Evolutionary conservation across 352 stramenopile genomes (phyloP).

Genomic region (Globisporangium alternatum): DNA sequence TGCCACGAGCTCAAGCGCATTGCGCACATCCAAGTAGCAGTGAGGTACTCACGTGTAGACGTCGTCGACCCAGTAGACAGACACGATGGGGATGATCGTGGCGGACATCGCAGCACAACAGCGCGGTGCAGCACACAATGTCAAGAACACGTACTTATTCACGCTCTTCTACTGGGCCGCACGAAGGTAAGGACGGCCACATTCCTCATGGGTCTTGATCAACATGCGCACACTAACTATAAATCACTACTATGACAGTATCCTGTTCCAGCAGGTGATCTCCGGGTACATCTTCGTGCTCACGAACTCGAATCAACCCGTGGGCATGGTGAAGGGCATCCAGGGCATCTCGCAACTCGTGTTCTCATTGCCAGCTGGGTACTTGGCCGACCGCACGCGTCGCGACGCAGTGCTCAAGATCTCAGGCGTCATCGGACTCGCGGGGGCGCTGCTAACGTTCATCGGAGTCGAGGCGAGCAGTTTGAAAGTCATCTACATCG

Average conservation of each 20-base stretch:
- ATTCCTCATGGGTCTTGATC: background rate
- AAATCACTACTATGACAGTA: slow-evolving; percentile 21
- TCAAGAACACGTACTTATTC: slow-evolving; percentile 65
- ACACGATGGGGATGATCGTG: background rate
- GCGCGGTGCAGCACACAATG: slow-evolving; percentile 33
- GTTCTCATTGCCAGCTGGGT: slow-evolving; percentile 65
- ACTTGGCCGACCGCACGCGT: slow-evolving; percentile 64
- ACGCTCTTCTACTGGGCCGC: slow-evolving; percentile 78
- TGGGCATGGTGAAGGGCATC: slow-evolving; percentile 81
- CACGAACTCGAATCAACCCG: slow-evolving; percentile 68
- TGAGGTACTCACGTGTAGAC: background rate
- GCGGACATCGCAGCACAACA: background rate
- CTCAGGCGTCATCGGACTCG: slow-evolving; percentile 48
- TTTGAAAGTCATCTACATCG: slow-evolving; percentile 50
- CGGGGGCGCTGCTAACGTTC: slow-evolving; percentile 49
- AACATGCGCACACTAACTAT: background rate
- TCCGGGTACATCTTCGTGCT: slow-evolving; percentile 77
- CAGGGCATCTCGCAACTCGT: slow-evolving; percentile 76
- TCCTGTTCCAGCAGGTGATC: slow-evolving; percentile 78
- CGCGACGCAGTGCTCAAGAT: slow-evolving; percentile 67
- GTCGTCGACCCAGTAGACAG: background rate
- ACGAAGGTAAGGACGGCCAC: slow-evolving; percentile 22
- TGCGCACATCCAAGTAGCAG: background rate
- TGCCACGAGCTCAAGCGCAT: background rate
- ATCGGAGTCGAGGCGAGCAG: slow-evolving; percentile 45